Percentiles rank a stretch among this genome's conserved stretches.
Evolutionary conservation across 306 rosid species (phyloP).

Genomic region (Malus fusca): DNA sequence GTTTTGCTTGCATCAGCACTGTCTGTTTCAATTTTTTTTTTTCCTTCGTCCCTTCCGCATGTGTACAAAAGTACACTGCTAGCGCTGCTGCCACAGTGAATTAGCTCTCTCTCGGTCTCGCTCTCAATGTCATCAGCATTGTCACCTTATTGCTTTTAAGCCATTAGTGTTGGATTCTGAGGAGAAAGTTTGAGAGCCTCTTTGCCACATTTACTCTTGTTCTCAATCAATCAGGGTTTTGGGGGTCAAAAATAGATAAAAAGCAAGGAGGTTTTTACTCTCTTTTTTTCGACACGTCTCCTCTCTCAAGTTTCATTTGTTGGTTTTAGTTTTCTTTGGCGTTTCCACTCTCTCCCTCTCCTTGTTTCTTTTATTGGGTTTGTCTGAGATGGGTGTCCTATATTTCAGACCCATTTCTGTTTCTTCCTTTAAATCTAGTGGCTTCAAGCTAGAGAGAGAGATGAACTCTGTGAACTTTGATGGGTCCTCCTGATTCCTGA

Average conservation of each 20-base stretch:
- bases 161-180: constrained; percentile 32
- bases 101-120: constrained; percentile 10
- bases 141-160: constrained; percentile 28
- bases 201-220: constrained; percentile 22
- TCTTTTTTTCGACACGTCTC: not conserved
- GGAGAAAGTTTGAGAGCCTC: constrained; percentile 20
- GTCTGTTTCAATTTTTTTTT: not conserved
- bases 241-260: constrained; percentile 25
- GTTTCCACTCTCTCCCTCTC: constrained; percentile 8
- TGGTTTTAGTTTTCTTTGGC: not conserved
- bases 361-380: constrained; percentile 24
- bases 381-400: constrained; percentile 29
- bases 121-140: constrained; percentile 10
- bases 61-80: constrained; percentile 25
- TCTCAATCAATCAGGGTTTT: constrained; percentile 23
- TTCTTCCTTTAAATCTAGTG: constrained; percentile 13
- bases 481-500: constrained; percentile 27
- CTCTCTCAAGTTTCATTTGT: not conserved
- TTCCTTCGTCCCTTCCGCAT: not conserved
- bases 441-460: constrained; percentile 4
- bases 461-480: constrained; percentile 8
- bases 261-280: constrained; percentile 25
- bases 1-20: constrained; percentile 46
- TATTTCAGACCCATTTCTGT: constrained; percentile 22
- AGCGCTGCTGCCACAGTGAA: constrained; percentile 17